Base-by-base conservation (phyloP, 2,329 filamentous ascomycete species). In the Claviceps sp. region DNA sequence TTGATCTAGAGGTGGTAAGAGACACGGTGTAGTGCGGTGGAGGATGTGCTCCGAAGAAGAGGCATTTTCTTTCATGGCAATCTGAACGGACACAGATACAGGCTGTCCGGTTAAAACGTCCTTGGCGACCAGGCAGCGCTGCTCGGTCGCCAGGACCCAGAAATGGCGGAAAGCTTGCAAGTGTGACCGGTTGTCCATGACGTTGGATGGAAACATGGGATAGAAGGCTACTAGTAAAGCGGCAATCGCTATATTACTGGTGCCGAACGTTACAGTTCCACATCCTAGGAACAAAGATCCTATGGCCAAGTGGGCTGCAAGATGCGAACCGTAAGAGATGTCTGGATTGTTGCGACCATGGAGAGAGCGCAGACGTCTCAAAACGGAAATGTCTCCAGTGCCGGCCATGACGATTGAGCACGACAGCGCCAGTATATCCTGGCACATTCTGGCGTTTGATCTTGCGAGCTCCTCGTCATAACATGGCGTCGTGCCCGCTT, bases 111-210 rank as follows among this genome's bases (percentile, higher is more conserved):
- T 95, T 53, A 93, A 83, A 3, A 93, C 79, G 59, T 98, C 93
- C 55, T 91, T 86, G 17, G 88, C 80, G 1, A 98, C 80, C 0
- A 98, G 77, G 63, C 91, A 97, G 49, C 94, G 80, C 9, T 88
- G 81, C 61, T 98, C 93, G 0, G 87, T 85, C 1, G 93, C 93
- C 3, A 98, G 76, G 11, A 95, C 91, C 93, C 93, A 98, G 62
- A 98, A 86, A 67, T 98, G 91, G 5, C 94, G 82, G 71, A 98
- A 93, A 3, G 94, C 93, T 70, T 98, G 93, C 5, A 98, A 76
- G 61, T 98, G 93, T 11, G 88, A 89, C 57, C 87, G 85, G 63
- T 97, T 97, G 69, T 98, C 93, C 61, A 95, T 85, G 2, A 97
- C 87, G 34, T 81, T 85, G 9, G 80, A 85, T 0, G 93, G 93